Conservation (phyloP, 192 early-diverging fungal species). For the Endogone sp. region DNA sequence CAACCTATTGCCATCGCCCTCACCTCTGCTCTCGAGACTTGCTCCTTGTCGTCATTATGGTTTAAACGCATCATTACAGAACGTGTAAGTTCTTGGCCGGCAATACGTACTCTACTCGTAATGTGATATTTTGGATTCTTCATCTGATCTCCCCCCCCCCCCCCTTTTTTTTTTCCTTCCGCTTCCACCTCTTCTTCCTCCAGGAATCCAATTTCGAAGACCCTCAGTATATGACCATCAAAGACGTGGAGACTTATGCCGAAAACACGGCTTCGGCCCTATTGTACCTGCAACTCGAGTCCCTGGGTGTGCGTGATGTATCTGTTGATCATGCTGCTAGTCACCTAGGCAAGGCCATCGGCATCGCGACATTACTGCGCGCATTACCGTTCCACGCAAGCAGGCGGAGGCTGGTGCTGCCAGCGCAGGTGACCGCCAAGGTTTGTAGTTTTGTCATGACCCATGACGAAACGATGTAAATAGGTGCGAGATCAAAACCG, state of each 20-base stretch:
- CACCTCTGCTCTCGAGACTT: constrained; percentile 50
- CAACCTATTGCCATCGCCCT: constrained; percentile 77
- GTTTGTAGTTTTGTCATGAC: too few species aligned
- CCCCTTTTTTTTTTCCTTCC: not conserved
- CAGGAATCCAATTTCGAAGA: constrained; percentile 58
- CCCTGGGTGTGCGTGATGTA: constrained; percentile 74
- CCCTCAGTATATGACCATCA: constrained; percentile 63
- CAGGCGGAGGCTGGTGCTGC: constrained; percentile 67
- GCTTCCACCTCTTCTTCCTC: not conserved
- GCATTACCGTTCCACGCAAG: constrained; percentile 70
- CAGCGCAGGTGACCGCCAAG: constrained; percentile 73
- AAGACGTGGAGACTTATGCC: constrained; percentile 81
- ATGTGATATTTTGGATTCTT: not conserved
- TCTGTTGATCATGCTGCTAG: constrained; percentile 86
- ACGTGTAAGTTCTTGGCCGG: constrained; percentile 31
- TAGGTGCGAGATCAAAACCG: too few species aligned
- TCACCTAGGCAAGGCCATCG: constrained; percentile 88
- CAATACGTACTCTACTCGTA: too few species aligned
- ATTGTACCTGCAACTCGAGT: constrained; percentile 86
- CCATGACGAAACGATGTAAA: not conserved
- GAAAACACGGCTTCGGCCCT: constrained; percentile 87
- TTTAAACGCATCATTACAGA: constrained; percentile 76
- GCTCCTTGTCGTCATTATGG: constrained; percentile 67
- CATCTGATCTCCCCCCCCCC: not conserved
- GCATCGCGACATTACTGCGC: constrained; percentile 72